Conservation (phyloP, 1,284 basidiomycete genomes). For the Microbotryum violaceum region DNA sequence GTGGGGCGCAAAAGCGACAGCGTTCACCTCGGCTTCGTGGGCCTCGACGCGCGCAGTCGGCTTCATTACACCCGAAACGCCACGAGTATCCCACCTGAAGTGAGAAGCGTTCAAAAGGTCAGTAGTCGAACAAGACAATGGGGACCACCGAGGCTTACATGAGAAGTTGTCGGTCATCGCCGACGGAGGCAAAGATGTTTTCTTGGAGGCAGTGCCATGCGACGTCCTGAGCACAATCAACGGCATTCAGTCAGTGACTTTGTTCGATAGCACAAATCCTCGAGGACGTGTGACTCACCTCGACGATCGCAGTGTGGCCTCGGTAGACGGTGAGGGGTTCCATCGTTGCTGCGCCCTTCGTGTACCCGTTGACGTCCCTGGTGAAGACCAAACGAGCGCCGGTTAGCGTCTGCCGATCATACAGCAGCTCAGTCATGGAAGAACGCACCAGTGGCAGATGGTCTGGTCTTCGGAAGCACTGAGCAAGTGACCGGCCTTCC, state of each 20-base stretch:
- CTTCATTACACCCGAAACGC: slow-evolving; percentile 50
- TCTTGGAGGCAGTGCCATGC: slow-evolving; percentile 87
- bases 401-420: slow-evolving; percentile 3
- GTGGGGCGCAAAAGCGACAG: slow-evolving; percentile 81
- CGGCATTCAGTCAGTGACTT: slow-evolving; percentile 3
- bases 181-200: slow-evolving; percentile 87
- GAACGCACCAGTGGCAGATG: slow-evolving; percentile 78
- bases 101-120: not conserved
- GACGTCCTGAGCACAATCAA: slow-evolving; percentile 63
- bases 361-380: slow-evolving; percentile 88
- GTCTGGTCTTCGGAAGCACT: slow-evolving; percentile 95
- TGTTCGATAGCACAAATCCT: slow-evolving; percentile 1
- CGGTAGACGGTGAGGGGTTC: slow-evolving; percentile 75
- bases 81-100: slow-evolving; percentile 86
- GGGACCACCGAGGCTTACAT: slow-evolving; percentile 51
- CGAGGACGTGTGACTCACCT: slow-evolving; percentile 51
- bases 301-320: slow-evolving; percentile 83
- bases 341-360: slow-evolving; percentile 67
- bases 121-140: slow-evolving; percentile 17
- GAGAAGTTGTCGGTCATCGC: slow-evolving; percentile 89
- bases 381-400: not conserved
- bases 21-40: slow-evolving; percentile 83
- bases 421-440: not conserved
- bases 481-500: slow-evolving; percentile 71
- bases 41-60: slow-evolving; percentile 71